phyloP scores from a whole-genome alignment of 495 filamentous ascomycete genomes.

The Symbiotaphrina buchneri region DNA sequence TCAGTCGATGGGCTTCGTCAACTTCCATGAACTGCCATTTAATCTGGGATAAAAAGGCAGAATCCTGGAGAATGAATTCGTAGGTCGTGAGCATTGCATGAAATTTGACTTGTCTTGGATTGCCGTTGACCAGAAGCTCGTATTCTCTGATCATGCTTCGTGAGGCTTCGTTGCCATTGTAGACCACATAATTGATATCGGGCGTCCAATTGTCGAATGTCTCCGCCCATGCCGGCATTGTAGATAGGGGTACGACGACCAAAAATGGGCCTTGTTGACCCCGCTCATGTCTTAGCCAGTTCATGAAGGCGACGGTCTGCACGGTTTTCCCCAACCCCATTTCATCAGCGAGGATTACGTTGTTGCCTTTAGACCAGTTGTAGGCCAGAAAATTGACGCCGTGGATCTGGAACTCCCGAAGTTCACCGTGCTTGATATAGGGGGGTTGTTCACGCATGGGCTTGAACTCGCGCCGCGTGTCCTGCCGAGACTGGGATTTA shows the following conservation, averaged over 20 bases:
- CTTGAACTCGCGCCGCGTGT: conserved; percentile 49
- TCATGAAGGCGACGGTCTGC: conserved; percentile 90
- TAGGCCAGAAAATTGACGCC: conserved; percentile 87
- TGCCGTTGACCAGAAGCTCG: conserved; percentile 68
- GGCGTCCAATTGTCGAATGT: conserved; percentile 95
- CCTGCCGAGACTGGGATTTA: conserved; percentile 42
- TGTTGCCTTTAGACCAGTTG: conserved; percentile 79
- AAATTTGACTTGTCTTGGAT: conserved; percentile 70
- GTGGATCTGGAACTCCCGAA: conserved; percentile 85
- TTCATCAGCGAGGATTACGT: conserved; percentile 92
- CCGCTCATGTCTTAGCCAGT: conserved; percentile 87
- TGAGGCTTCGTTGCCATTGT: conserved; percentile 67
- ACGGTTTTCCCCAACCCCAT: conserved; percentile 99
- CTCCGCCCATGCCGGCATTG: conserved; percentile 93
- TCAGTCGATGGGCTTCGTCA: conserved; percentile 91
- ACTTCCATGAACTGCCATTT: conserved; percentile 96
- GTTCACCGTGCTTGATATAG: conserved; percentile 67
- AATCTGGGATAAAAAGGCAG: conserved; percentile 54
- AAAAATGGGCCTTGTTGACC: conserved; percentile 85
- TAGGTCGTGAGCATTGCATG: conserved; percentile 90
- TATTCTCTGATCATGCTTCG: conserved; percentile 67
- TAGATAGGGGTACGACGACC: conserved; percentile 84
- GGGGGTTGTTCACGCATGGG: conserved; percentile 53
- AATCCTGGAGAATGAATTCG: conserved; percentile 74
- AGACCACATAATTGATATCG: conserved; percentile 91